Evolutionary conservation across 345 rosid genomes (phyloP).

Genomic region (Populus davidiana): DNA sequence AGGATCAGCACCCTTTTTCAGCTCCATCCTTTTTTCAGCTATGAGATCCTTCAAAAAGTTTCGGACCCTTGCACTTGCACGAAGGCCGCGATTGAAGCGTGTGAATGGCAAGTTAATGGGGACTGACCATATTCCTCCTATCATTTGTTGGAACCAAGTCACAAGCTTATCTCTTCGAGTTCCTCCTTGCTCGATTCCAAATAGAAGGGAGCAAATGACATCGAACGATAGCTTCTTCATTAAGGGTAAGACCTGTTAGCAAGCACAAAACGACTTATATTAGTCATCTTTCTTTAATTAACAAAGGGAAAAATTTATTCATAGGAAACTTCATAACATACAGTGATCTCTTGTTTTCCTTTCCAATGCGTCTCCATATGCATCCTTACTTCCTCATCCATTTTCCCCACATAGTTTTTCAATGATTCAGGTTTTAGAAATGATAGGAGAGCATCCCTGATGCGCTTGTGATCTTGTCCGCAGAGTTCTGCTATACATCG

Average conservation of each 20-base stretch:
- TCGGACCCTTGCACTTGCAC: conserved; percentile 33
- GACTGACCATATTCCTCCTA: conserved; percentile 47
- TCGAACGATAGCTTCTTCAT: conserved; percentile 52
- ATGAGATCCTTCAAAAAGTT: conserved; percentile 35
- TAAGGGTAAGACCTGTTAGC: conserved; percentile 43
- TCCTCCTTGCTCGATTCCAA: conserved; percentile 47
- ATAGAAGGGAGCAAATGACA: conserved; percentile 44
- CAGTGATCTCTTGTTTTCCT: conserved; percentile 41
- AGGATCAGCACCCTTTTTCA: conserved; percentile 26
- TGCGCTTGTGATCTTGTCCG: conserved; percentile 45
- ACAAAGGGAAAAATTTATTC: neutral
- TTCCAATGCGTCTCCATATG: conserved; percentile 43
- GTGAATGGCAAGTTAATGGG: conserved; percentile 54
- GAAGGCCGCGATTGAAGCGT: conserved; percentile 38
- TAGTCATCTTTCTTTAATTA: neutral
- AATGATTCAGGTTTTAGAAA: conserved; percentile 61
- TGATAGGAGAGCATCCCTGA: conserved; percentile 38
- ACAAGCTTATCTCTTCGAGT: conserved; percentile 28
- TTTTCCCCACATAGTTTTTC: conserved; percentile 45
- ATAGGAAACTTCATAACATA: conserved; percentile 2
- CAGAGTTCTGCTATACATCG: conserved; percentile 31
- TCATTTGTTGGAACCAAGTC: conserved; percentile 31
- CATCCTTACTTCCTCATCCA: conserved; percentile 46
- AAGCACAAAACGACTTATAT: neutral
- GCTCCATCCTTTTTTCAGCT: conserved; percentile 33